Base-by-base conservation (phyloP, 805 yeast species). In the Sungouiella thailandica region DNA sequence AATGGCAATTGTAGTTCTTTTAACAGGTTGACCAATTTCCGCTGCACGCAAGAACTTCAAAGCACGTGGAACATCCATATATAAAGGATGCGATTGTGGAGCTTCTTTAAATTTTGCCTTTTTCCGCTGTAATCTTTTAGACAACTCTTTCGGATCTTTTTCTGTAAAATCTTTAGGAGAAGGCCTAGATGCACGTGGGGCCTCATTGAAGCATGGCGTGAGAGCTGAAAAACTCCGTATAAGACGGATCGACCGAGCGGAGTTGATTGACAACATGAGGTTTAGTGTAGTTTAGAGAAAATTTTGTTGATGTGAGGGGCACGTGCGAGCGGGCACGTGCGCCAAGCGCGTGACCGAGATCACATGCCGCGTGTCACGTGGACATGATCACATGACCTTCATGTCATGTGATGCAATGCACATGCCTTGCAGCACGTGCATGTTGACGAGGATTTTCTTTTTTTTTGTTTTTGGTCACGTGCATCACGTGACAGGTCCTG, bases 41-140 rank as follows among this genome's bases (percentile, higher is more conserved):
- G 88, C 77, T 0, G 97, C 96, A 43, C 96, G 71, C 36, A 90
- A 55, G 52, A 79, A 88, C 48, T 83, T 72, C 57, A 87, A 58
- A 1, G 97, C 96, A 19, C 64, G 58, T 5, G 83, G 75, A 6
- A 87, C 68, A 31, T 76, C 79, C 83, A 84, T 77, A 52, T 77
- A 81, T 35, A 83, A 64, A 2, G 89, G 89, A 32, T 70, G 69
- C 10, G 43, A 59, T 54, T 45, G 61, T 38, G 69, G 71, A 40
- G 56, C 80, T 14, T 36, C 38, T 25, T 37, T 42, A 14, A 37
- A 37, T 24, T 27, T 33, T 17, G 37, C 35, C 26, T 42, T 42
- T 27, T 40, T 34, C 29, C 36, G 25, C 11, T 39, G 35, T 9
- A 27, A 37, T 33, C 50, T 34, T 22, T 36, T 35, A 22, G 41